These are phyloP conservation scores for Hygrophila difformis DNA, from an alignment of 257 asterid species.

Conservation along the genomic window DNA sequence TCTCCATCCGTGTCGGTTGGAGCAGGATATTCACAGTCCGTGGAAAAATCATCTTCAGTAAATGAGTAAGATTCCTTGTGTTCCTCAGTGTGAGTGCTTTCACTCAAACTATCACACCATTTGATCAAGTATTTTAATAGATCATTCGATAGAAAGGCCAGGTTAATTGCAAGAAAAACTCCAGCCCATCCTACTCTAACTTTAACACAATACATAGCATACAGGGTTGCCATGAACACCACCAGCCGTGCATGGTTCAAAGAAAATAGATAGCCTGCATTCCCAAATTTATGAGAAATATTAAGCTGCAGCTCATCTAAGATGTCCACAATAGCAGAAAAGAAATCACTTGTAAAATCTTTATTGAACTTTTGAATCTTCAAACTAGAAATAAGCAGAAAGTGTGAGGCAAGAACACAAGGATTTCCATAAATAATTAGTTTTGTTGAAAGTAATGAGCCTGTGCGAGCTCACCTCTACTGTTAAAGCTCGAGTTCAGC, in stretches of 20 bases:
- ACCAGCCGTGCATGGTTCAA: slow-evolving; percentile 85
- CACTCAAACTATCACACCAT: slow-evolving; percentile 85
- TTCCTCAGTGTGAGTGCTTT: slow-evolving; percentile 61
- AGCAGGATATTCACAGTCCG: slow-evolving; percentile 50
- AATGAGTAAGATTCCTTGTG: slow-evolving; percentile 50
- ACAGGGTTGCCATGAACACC: slow-evolving; percentile 76
- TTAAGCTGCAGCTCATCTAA: no score
- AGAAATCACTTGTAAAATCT: no score
- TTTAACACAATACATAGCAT: slow-evolving; percentile 82
- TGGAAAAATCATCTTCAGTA: slow-evolving; percentile 55
- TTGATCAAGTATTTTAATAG: slow-evolving; percentile 67
- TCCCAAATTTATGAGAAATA: no score
- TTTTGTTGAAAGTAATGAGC: no score
- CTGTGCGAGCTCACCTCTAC: no score
- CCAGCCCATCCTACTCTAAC: slow-evolving; percentile 88
- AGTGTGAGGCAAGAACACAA: no score
- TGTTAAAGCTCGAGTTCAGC: no score
- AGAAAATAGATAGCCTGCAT: slow-evolving; percentile 93
- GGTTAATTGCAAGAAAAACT: slow-evolving; percentile 70
- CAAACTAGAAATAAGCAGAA: no score
- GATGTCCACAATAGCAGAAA: no score
- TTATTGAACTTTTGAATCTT: no score
- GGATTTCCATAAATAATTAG: no score
- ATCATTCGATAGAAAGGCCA: slow-evolving; percentile 83
- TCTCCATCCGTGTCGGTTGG: slow-evolving; percentile 52